Conservation (phyloP, 83 land plant genomes). For the Thuja plicata region DNA sequence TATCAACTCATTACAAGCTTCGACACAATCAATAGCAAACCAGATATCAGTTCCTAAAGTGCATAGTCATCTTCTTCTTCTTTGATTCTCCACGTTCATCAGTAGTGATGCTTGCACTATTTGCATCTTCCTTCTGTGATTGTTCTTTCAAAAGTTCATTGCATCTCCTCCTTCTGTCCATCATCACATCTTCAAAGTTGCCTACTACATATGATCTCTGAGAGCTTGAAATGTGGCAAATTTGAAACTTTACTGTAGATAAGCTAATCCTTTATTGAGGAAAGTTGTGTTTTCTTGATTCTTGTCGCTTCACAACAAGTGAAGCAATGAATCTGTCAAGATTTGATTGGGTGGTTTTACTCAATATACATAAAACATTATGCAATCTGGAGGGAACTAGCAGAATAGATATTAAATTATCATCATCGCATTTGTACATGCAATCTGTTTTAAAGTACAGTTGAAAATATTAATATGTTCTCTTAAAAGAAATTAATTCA, state of each 20-base stretch:
- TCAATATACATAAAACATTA: background rate
- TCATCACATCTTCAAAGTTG: background rate
- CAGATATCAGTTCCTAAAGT: background rate
- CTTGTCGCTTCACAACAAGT: background rate
- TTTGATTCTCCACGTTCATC: background rate
- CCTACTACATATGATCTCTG: background rate
- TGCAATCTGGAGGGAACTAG: background rate
- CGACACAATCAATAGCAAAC: background rate
- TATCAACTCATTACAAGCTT: background rate
- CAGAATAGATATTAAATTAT: background rate
- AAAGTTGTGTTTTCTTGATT: background rate
- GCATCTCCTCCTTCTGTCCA: background rate
- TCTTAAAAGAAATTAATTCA: no score
- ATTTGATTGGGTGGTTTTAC: background rate
- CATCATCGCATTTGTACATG: background rate
- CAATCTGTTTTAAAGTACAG: background rate
- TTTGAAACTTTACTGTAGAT: background rate
- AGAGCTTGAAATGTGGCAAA: background rate
- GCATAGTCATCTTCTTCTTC: background rate
- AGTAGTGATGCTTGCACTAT: background rate
- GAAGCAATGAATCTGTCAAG: background rate
- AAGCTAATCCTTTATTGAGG: background rate
- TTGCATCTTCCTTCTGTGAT: background rate
- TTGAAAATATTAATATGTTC: background rate
- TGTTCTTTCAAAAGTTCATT: background rate